Conservation (phyloP, 2,329 filamentous ascomycete species). For the Claviceps purpurea region DNA sequence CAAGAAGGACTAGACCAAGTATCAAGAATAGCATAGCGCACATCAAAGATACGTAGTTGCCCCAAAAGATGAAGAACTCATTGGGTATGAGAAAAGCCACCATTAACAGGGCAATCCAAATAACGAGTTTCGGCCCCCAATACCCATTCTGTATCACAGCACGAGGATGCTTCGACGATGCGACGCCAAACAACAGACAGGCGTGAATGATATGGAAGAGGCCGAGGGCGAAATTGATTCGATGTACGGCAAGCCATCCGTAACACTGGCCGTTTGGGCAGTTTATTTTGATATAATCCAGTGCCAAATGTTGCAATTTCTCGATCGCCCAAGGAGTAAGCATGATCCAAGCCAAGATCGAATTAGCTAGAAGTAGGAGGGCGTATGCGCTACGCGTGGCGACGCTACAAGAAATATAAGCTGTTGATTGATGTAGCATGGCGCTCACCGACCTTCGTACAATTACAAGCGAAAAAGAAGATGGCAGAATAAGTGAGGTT, state of each 20-base stretch:
- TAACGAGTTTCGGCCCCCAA: constrained; percentile 91
- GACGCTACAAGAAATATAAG: constrained; percentile 43
- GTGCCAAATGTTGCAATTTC: constrained; percentile 79
- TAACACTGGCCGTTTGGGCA: constrained; percentile 86
- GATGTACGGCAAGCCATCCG: constrained; percentile 90
- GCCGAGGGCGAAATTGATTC: constrained; percentile 94
- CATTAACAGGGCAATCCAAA: constrained; percentile 77
- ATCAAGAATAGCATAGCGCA: constrained; percentile 90
- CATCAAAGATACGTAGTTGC: constrained; percentile 80
- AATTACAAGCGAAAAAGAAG: background rate
- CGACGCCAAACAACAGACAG: constrained; percentile 72
- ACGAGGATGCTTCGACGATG: constrained; percentile 73
- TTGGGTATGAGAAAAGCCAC: constrained; percentile 94
- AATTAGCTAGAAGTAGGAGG: constrained; percentile 88
- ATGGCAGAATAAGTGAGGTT: background rate
- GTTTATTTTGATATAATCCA: constrained; percentile 92
- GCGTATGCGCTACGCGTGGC: constrained; percentile 95
- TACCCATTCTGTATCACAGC: constrained; percentile 93
- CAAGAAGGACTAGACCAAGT: constrained; percentile 79
- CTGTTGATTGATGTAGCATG: no score
- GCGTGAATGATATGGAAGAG: constrained; percentile 85
- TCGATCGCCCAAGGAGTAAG: constrained; percentile 97
- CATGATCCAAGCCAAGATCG: constrained; percentile 96
- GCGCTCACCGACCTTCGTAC: background rate
- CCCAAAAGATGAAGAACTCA: constrained; percentile 87